Evolutionary conservation across 139 green algal species (phyloP).

Genomic region (Raphidocelis subcapitata): DNA sequence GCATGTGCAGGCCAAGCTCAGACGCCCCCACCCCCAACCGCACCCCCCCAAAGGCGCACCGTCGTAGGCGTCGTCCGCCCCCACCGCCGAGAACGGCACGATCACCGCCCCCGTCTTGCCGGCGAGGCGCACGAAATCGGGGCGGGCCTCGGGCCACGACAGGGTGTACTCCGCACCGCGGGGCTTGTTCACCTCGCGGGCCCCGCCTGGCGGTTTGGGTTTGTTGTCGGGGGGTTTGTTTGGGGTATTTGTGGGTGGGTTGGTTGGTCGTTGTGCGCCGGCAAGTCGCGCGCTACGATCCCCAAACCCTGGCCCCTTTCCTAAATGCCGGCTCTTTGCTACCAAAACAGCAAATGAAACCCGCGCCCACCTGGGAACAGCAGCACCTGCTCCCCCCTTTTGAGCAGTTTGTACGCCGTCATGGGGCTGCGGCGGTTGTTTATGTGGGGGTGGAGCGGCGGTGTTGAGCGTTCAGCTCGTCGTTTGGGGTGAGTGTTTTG

Average conservation of each 20-base stretch:
- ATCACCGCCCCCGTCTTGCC: slow-evolving; percentile 65
- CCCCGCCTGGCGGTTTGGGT: no score
- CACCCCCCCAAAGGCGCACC: slow-evolving; percentile 10
- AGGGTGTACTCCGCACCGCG: slow-evolving; percentile 70
- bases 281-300: no score
- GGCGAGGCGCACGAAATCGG: slow-evolving; percentile 82
- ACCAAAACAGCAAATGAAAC: no score
- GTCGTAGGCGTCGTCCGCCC: slow-evolving; percentile 68
- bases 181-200: slow-evolving; percentile 55
- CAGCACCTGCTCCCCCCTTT: slow-evolving; percentile 48
- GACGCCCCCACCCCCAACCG: not conserved
- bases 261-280: no score
- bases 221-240: no score
- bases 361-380: slow-evolving; percentile 60
- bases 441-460: no score
- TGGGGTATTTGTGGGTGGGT: no score
- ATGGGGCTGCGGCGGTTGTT: no score
- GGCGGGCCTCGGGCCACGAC: slow-evolving; percentile 64
- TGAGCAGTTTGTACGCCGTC: slow-evolving; percentile 68
- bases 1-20: not conserved
- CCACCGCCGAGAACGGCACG: slow-evolving; percentile 75
- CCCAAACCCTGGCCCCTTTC: no score
- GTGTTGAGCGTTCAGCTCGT: no score
- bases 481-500: no score
- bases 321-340: no score